A percentile compares a stretch with the other conserved stretches of the same genome.
phyloP scores from a whole-genome alignment of 306 rosid species.

The Vachellia pachyceras region DNA sequence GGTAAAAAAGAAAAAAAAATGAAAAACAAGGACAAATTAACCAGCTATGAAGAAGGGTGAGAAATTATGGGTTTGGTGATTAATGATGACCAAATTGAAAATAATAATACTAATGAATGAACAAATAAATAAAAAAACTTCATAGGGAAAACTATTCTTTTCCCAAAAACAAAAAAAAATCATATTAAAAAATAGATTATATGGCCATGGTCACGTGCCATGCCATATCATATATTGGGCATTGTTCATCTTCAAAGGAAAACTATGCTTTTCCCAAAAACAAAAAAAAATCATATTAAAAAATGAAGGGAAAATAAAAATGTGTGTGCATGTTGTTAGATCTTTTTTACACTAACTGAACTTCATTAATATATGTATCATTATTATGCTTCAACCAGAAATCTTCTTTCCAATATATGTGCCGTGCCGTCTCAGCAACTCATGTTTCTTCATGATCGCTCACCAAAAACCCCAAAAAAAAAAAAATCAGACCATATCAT shows the following conservation, averaged over 20 bases:
- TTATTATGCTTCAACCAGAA: conserved; percentile 50
- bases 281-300: not conserved
- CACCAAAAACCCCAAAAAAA: conserved; percentile 8
- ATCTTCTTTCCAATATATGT: conserved; percentile 33
- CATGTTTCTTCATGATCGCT: conserved; percentile 44
- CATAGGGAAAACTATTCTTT: too few relatives aligned
- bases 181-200: too few relatives aligned
- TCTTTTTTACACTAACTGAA: conserved; percentile 52
- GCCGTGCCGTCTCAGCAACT: conserved; percentile 60
- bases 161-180: too few relatives aligned
- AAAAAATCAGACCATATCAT: conserved; percentile 2
- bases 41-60: not conserved
- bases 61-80: not conserved
- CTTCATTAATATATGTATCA: conserved; percentile 39
- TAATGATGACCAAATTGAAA: conserved; percentile 15
- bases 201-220: conserved; percentile 31
- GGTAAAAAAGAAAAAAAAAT: not conserved
- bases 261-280: not conserved
- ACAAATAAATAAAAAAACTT: not conserved
- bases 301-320: not conserved
- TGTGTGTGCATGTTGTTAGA: not conserved
- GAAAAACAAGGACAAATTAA: not conserved
- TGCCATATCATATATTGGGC: conserved; percentile 24
- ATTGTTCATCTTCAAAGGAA: conserved; percentile 42
- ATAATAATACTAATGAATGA: too few relatives aligned